Evolutionary conservation across 2,329 filamentous ascomycete species (phyloP).

Genomic region (Diplodia sapinea): DNA sequence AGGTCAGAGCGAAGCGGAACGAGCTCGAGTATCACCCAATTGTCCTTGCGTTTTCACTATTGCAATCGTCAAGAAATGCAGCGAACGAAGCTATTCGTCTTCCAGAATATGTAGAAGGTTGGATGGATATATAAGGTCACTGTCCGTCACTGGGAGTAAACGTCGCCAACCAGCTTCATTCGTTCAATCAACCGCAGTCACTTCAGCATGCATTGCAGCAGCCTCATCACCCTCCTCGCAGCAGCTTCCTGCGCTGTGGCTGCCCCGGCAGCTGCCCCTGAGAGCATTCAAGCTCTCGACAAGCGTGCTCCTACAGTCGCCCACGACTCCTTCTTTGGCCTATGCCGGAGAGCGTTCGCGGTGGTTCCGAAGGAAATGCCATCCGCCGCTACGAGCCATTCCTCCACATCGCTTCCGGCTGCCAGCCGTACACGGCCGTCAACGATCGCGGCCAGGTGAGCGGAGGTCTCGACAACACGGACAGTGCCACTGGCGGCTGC

Average conservation of each 20-base stretch:
- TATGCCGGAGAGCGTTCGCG: conserved; percentile 57
- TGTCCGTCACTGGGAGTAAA: neutral
- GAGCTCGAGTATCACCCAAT: neutral
- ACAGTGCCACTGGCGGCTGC: conserved; percentile 42
- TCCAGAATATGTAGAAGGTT: neutral
- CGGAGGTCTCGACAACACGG: conserved; percentile 46
- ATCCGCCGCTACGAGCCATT: conserved; percentile 36
- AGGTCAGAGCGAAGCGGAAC: neutral
- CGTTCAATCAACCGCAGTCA: neutral
- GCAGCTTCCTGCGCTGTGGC: conserved; percentile 2
- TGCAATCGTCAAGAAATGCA: too few relatives aligned
- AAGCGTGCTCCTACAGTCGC: neutral
- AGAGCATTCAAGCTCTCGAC: neutral
- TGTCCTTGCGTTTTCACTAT: neutral
- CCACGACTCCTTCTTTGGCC: conserved; percentile 18
- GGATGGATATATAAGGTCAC: neutral
- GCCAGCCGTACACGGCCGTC: conserved; percentile 37
- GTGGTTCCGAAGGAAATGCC: conserved; percentile 32
- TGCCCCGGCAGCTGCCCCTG: neutral
- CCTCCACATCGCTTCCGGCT: conserved; percentile 38
- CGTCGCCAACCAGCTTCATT: neutral
- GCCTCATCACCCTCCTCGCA: neutral
- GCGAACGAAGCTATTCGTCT: neutral
- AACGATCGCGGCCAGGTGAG: conserved; percentile 37
- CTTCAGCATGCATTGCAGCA: conserved; percentile 5